Evolutionary conservation across 305 asterid species (phyloP).

Genomic region (Nicotiana rustica): DNA sequence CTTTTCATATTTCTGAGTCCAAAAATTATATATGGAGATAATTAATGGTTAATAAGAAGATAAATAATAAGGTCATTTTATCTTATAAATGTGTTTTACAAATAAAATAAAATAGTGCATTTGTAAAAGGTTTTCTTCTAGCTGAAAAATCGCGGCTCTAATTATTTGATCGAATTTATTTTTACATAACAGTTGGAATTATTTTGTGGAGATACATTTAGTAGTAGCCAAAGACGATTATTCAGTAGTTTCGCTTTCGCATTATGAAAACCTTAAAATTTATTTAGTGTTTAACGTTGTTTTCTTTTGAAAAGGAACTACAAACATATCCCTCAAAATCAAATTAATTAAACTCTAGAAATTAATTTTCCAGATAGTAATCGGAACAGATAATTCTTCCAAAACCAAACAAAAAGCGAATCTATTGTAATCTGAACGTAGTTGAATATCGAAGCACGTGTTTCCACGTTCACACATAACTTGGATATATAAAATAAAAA

Average conservation of each 20-base stretch:
- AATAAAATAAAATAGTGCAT: background rate
- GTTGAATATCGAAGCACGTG: slow-evolving; percentile 20
- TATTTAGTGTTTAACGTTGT: background rate
- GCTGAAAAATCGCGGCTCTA: background rate
- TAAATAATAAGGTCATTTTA: background rate
- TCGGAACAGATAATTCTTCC: background rate
- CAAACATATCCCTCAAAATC: background rate
- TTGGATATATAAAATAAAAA: no score
- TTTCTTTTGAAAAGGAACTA: background rate
- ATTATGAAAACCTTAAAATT: background rate
- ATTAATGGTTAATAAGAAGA: background rate
- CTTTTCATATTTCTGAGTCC: background rate
- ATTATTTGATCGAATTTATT: no score
- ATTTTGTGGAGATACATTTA: no score
- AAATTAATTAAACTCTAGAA: background rate
- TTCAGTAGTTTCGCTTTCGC: background rate
- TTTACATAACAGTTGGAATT: no score
- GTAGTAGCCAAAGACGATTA: background rate
- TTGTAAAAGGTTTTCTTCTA: background rate
- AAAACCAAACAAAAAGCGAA: background rate
- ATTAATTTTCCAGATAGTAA: background rate
- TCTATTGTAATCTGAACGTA: background rate
- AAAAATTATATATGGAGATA: background rate
- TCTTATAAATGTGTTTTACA: background rate
- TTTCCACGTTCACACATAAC: background rate